phyloP scores from a whole-genome alignment of 371 early-diverging fungal species.

The Batrachochytrium dendrobatidis region DNA sequence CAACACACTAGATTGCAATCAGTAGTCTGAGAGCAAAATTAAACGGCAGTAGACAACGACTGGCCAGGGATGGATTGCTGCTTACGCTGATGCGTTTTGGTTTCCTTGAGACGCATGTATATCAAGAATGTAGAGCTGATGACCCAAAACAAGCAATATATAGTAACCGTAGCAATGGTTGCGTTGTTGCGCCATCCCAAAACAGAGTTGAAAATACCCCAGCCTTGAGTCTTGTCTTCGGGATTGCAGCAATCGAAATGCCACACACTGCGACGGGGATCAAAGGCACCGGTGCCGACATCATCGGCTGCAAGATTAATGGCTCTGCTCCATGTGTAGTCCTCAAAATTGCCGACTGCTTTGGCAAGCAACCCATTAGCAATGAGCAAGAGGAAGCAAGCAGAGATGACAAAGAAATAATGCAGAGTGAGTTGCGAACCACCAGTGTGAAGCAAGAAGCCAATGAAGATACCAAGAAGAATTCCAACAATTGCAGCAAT shows the following conservation, averaged over 20 bases:
- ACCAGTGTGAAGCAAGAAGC: slow-evolving; percentile 60
- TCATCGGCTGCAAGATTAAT: slow-evolving; percentile 13
- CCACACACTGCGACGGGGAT: slow-evolving; percentile 3
- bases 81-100: no score
- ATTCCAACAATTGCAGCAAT: slow-evolving; percentile 67
- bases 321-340: slow-evolving; percentile 26
- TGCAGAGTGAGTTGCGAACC: slow-evolving; percentile 57
- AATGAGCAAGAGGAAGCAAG: slow-evolving; percentile 62
- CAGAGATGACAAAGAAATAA: slow-evolving; percentile 68
- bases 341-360: slow-evolving; percentile 53
- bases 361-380: slow-evolving; percentile 66
- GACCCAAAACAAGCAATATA: slow-evolving; percentile 72
- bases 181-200: slow-evolving; percentile 74
- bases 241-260: slow-evolving; percentile 6
- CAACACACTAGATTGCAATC: no score
- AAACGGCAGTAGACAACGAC: no score
- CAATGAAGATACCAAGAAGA: slow-evolving; percentile 55
- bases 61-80: no score
- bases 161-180: slow-evolving; percentile 57
- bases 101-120: not conserved
- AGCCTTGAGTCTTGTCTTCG: slow-evolving; percentile 18
- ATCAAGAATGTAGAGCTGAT: not conserved
- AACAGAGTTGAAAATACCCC: slow-evolving; percentile 64
- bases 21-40: no score
- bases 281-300: slow-evolving; percentile 9